Conservation (phyloP, 75 land plant species). For the Pseudotsuga menziesii region DNA sequence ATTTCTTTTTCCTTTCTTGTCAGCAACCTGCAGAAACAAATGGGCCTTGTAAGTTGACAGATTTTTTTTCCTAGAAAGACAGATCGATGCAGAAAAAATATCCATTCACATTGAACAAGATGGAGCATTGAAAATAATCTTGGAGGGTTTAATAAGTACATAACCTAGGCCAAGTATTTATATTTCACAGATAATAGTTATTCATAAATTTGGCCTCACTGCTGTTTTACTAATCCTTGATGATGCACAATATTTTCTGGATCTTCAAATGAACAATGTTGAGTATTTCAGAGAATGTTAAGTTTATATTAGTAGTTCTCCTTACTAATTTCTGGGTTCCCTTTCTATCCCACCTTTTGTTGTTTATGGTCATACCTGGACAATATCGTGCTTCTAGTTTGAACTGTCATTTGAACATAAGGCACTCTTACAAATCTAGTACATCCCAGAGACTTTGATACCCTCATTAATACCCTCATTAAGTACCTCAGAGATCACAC, state of each 20-base stretch:
- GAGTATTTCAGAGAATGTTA: neutral
- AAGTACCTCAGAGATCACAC: too few relatives aligned
- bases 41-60: neutral
- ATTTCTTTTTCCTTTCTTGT: constrained; percentile 28
- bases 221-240: neutral
- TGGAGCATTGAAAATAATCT: neutral
- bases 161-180: neutral
- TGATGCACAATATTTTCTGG: too few relatives aligned
- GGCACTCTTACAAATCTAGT: too few relatives aligned
- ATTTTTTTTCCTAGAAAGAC: neutral
- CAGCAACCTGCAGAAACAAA: constrained; percentile 17
- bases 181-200: neutral
- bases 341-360: neutral
- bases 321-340: neutral
- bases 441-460: too few relatives aligned
- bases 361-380: neutral
- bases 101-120: neutral
- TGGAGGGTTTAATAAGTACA: neutral
- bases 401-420: neutral
- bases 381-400: neutral
- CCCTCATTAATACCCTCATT: too few relatives aligned
- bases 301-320: neutral
- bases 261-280: too few relatives aligned
- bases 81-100: neutral
- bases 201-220: neutral